phyloP scores from a whole-genome alignment of 2,329 filamentous ascomycete species.

The Aaosphaeria pasadenensis region DNA sequence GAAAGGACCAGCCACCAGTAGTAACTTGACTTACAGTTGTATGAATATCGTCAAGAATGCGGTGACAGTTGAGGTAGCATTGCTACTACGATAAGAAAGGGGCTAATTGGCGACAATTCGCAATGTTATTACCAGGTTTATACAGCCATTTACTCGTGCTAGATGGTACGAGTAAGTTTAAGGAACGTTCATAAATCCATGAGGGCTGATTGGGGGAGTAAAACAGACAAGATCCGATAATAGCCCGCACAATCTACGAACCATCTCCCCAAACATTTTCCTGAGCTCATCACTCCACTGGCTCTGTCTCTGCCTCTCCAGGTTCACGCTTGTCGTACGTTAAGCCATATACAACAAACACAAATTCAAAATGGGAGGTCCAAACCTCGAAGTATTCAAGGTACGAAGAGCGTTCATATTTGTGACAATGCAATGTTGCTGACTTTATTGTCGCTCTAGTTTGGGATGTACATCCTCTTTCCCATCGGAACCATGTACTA shows the following conservation, averaged over 20 bases:
- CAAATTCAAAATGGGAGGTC: slow-evolving; percentile 63
- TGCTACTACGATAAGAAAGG: no score
- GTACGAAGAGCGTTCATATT: slow-evolving; percentile 46
- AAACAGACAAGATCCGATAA: background rate
- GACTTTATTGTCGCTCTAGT: slow-evolving; percentile 53
- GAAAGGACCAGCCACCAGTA: no score
- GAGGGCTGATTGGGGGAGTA: no score
- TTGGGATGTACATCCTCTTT: slow-evolving; percentile 98
- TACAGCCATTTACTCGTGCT: no score
- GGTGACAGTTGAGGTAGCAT: no score
- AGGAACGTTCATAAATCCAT: no score
- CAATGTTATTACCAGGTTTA: no score
- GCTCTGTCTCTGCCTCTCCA: background rate
- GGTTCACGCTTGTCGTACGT: background rate
- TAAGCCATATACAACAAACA: background rate
- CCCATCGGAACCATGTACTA: slow-evolving; percentile 99
- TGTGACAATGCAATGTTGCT: no score
- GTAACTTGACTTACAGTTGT: no score
- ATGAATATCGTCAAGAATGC: no score
- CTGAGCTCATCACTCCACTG: slow-evolving; percentile 1
- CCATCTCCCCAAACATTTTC: slow-evolving; percentile 11
- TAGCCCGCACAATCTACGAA: slow-evolving; percentile 13
- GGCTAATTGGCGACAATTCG: no score
- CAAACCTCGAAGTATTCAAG: slow-evolving; percentile 95
- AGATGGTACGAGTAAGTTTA: no score